These are phyloP conservation scores for Ophiostoma piceae DNA, from an alignment of 2,329 filamentous ascomycete species.

Conservation along the genomic window DNA sequence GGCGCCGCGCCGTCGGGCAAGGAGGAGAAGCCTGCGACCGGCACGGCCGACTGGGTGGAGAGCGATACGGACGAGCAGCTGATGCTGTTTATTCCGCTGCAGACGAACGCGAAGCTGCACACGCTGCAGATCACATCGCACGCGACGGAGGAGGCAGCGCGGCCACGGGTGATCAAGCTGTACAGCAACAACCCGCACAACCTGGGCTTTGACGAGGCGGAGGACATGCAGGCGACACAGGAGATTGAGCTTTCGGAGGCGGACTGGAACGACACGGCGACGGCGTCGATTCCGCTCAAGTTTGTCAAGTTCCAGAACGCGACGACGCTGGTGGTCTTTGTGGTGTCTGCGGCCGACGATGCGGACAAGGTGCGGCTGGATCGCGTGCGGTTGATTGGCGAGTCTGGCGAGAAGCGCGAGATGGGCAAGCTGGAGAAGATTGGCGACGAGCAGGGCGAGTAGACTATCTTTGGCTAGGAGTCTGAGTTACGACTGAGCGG, in stretches of 20 bases:
- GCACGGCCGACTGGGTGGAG: slow-evolving; percentile 80
- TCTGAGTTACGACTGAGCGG: neutral
- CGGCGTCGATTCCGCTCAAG: slow-evolving; percentile 66
- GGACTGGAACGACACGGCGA: slow-evolving; percentile 79
- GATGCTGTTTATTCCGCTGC: slow-evolving; percentile 87
- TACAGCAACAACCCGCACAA: slow-evolving; percentile 87
- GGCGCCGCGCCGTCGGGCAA: slow-evolving; percentile 34
- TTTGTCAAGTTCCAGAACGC: slow-evolving; percentile 99
- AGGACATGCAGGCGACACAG: slow-evolving; percentile 77
- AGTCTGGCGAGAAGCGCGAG: slow-evolving; percentile 83
- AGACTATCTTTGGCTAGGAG: neutral
- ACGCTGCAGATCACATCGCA: slow-evolving; percentile 76
- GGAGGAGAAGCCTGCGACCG: slow-evolving; percentile 53
- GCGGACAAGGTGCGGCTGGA: slow-evolving; percentile 82
- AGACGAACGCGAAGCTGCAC: slow-evolving; percentile 82
- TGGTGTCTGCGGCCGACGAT: slow-evolving; percentile 77
- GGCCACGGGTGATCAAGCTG: slow-evolving; percentile 76
- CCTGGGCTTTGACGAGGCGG: slow-evolving; percentile 90
- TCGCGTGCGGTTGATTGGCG: slow-evolving; percentile 73
- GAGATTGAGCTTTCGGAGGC: slow-evolving; percentile 64
- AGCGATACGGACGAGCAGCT: slow-evolving; percentile 97
- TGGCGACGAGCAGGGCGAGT: slow-evolving; percentile 47
- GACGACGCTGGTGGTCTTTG: slow-evolving; percentile 77
- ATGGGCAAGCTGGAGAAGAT: slow-evolving; percentile 96
- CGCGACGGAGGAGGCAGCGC: slow-evolving; percentile 65